Base-by-base conservation (phyloP, 2,329 filamentous ascomycete species). In the Karstenula rhodostoma region DNA sequence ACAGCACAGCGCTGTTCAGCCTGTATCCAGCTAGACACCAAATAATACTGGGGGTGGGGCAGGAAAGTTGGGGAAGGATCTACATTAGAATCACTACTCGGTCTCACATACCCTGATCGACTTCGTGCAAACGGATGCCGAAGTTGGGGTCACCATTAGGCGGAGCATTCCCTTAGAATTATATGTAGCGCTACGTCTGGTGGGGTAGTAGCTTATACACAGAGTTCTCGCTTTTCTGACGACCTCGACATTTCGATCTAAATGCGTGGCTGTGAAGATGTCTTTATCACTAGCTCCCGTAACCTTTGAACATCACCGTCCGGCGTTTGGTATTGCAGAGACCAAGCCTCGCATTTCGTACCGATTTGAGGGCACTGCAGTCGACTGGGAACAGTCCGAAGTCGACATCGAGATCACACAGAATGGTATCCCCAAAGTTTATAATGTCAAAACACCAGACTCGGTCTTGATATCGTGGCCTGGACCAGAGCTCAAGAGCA, bases 381-480 rank as follows among this genome's bases (percentile, higher is more conserved):
- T 70, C 0, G 67, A 81, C 60, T 84, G 81, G 81, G 72, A 74
- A 4, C 83, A 84, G 62, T 73, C 66, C 6, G 68, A 75, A 8
- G 84, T 84, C 46, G 80, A 81, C 4, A 61, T 85, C 3, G 78
- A 84, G 57, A 70, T 84, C 10, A 35, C 48, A 7, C 73, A 73
- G 4, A 54, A 52, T 29, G 35, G 43, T 4, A 54, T 62, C 5
- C 60, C 60, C 1, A 59, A 60, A 4, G 47, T 66, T 3, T 63
- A 63, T 54, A 61, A 63, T 2, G 64, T 76, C 58, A 75, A 77
- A 13, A 79, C 79, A 0, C 65, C 76, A 7, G 64, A 70, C 0
- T 83, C 82, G 0, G 65, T 81, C 4, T 74, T 81, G 1, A 77
- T 83, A 0, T 78, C 79, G 0, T 85, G 83, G 83, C 82, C 82